phyloP scores from a whole-genome alignment of 352 stramenopile genomes.

The Saprolegnia diclina region DNA sequence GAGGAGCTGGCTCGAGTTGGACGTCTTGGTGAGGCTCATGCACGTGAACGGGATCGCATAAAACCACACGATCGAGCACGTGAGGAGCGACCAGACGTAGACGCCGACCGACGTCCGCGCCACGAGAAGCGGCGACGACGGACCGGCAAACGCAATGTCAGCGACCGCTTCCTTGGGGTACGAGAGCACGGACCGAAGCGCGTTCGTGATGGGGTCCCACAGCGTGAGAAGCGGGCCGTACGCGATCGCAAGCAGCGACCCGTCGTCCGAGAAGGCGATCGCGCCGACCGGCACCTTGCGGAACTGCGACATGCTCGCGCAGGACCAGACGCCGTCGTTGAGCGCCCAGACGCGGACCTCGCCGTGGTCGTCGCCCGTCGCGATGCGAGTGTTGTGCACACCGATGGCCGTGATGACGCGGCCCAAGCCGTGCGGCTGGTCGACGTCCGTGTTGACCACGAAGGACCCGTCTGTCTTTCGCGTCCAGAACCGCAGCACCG shows the following conservation, averaged over 20 bases:
- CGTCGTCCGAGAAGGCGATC: constrained; percentile 64
- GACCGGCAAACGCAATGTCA: constrained; percentile 54
- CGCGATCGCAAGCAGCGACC: constrained; percentile 76
- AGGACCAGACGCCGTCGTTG: constrained; percentile 44
- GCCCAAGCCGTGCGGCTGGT: constrained; percentile 59
- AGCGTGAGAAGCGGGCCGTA: constrained; percentile 78
- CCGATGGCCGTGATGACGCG: constrained; percentile 44
- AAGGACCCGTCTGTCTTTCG: constrained; percentile 68
- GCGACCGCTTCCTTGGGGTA: constrained; percentile 54
- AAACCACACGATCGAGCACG: constrained; percentile 57
- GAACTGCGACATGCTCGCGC: constrained; percentile 73
- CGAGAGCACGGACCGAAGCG: constrained; percentile 64
- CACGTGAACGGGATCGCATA: constrained; percentile 16
- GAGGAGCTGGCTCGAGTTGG: constrained; percentile 5
- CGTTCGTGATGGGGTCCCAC: constrained; percentile 74
- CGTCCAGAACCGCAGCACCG: constrained; percentile 71
- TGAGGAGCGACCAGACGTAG: constrained; percentile 74
- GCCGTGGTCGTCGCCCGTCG: constrained; percentile 56
- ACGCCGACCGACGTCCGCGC: constrained; percentile 48
- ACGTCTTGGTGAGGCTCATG: not conserved
- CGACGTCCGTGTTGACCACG: constrained; percentile 74
- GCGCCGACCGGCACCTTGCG: constrained; percentile 60
- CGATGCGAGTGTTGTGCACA: constrained; percentile 39
- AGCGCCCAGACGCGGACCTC: constrained; percentile 79
- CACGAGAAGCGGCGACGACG: constrained; percentile 56